Base-by-base conservation (phyloP, 441 rosid genomes). In the Pelargonium cotyledonis region DNA sequence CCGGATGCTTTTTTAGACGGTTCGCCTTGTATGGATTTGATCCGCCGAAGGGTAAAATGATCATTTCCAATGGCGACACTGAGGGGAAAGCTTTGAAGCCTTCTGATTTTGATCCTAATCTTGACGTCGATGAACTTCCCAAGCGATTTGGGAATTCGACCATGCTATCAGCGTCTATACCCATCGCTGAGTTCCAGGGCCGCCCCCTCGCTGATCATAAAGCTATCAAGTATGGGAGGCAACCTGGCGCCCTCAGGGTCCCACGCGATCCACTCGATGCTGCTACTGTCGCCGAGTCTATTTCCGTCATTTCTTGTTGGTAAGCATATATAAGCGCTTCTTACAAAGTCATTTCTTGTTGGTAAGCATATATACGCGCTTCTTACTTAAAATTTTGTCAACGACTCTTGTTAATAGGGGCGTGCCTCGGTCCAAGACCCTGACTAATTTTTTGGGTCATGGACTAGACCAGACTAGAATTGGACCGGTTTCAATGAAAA, bases 1-100 rank as follows among this genome's bases (percentile, higher is more conserved):
- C 98, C 1, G 98, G 98, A 53, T 93, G 97, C 72, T 76, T 93
- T 75, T 93, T 93, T 66, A 82, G 97, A 8, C 85, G 97, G 77
- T 87, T 89, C 2, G 97, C 98, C 26, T 83, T 93, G 2, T 93
- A 93, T 1, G 97, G 98, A 1, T 86, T 89, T 69, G 84, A 87
- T 68, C 97, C 98, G 12, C 98, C 98, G 0, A 80, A 90, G 67
- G 78, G 88, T 16, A 80, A 87, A 3, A 93, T 89, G 64, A 89
- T 81, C 74, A 85, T 78, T 61, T 89, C 85, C 6, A 74, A 74
- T 55, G 23, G 18, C 5, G 60, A 53, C 6, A 0, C 10, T 53
- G 60, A 53, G 23, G 18, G 4, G 23, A 84, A 83, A 16, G 92
- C 84, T 72, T 86, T 84, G 69, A 76, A 80, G 14, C 72, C 74